Evolutionary conservation across 2,329 filamentous ascomycete species (phyloP).

Genomic region (Moelleriella libera): DNA sequence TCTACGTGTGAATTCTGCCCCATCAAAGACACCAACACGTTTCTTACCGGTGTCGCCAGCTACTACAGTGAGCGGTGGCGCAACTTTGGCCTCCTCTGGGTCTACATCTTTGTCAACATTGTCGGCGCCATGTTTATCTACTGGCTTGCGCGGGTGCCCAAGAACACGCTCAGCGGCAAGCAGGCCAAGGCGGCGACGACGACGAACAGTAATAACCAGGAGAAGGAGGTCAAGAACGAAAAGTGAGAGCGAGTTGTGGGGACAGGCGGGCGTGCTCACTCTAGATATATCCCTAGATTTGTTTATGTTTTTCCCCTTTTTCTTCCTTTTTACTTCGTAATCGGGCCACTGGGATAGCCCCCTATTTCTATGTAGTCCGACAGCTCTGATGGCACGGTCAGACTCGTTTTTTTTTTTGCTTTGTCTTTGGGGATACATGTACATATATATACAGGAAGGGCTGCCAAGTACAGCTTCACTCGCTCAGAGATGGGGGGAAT

Average conservation of each 20-base stretch:
- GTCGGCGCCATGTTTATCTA: slow-evolving; percentile 39
- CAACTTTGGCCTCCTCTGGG: slow-evolving; percentile 51
- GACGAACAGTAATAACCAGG: neutral
- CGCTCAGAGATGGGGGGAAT: no score
- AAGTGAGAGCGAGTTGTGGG: neutral
- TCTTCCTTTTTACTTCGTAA: no score
- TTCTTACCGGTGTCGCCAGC: slow-evolving; percentile 31
- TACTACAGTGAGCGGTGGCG: slow-evolving; percentile 49
- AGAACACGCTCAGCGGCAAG: slow-evolving; percentile 24
- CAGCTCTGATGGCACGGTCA: no score
- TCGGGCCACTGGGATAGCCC: no score
- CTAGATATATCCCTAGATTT: no score
- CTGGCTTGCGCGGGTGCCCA: slow-evolving; percentile 36
- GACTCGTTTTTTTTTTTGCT: no score
- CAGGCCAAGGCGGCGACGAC: slow-evolving; percentile 6
- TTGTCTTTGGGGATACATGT: no score
- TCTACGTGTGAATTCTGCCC: slow-evolving; percentile 41
- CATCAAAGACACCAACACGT: slow-evolving; percentile 35
- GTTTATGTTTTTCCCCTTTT: no score
- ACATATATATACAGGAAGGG: no score
- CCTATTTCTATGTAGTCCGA: no score
- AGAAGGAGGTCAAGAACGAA: neutral
- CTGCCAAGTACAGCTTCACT: no score
- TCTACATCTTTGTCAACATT: slow-evolving; percentile 46
- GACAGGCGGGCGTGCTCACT: no score